Evolutionary conservation across 805 yeast species (phyloP).

Genomic region (Teunomyces barrocoloradensis): DNA sequence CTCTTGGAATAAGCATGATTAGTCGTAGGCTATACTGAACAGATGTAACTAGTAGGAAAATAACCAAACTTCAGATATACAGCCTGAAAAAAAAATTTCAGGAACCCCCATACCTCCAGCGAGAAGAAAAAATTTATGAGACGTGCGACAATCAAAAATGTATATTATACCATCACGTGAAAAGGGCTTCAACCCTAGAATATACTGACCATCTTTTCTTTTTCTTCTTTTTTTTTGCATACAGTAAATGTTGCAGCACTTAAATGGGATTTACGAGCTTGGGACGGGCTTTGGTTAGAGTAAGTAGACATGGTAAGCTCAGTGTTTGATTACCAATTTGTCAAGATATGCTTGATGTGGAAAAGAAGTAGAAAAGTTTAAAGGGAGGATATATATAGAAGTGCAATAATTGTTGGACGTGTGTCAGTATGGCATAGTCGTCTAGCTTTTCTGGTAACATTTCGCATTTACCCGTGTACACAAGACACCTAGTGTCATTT

Average conservation of each 20-base stretch:
- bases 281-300: no score
- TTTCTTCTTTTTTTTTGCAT: no score
- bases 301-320: no score
- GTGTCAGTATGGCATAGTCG: conserved; percentile 13
- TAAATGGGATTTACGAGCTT: no score
- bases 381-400: neutral
- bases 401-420: neutral
- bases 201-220: no score
- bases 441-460: conserved; percentile 41
- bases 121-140: neutral
- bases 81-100: conserved; percentile 1
- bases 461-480: conserved; percentile 48
- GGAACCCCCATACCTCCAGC: neutral
- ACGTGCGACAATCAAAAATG: neutral
- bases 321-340: no score
- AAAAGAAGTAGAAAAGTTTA: neutral
- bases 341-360: no score
- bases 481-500: conserved; percentile 17
- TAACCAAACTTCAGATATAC: conserved; percentile 2
- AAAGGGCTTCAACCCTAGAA: conserved; percentile 3
- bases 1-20: conserved; percentile 97
- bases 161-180: neutral
- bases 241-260: no score
- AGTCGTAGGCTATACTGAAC: conserved; percentile 6
- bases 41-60: conserved; percentile 4